phyloP scores from a whole-genome alignment of 2,329 filamentous ascomycete species.

The Calonectria hongkongensis region DNA sequence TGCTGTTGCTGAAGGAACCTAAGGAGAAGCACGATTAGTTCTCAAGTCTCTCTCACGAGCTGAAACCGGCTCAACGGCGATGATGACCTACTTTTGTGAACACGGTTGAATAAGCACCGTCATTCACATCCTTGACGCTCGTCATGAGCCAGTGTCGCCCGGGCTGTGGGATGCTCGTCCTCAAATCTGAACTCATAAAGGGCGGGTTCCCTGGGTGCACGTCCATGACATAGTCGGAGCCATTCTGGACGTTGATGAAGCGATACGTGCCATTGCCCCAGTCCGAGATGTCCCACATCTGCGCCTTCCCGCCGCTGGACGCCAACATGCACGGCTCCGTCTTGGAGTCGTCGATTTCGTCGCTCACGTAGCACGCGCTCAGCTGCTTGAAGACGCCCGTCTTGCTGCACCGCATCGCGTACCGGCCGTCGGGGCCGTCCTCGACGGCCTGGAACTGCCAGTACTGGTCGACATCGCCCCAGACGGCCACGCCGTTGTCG shows the following conservation, averaged over 20 bases:
- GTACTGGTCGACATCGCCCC: conserved; percentile 41
- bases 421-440: conserved; percentile 53
- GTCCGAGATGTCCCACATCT: conserved; percentile 59
- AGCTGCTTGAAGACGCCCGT: conserved; percentile 57
- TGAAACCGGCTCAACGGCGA: neutral
- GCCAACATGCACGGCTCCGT: conserved; percentile 57
- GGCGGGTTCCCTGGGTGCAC: conserved; percentile 57
- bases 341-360: conserved; percentile 51
- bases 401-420: conserved; percentile 56
- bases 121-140: conserved; percentile 55
- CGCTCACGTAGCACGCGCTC: conserved; percentile 52
- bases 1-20: conserved; percentile 31
- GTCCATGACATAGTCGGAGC: conserved; percentile 58
- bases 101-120: conserved; percentile 58
- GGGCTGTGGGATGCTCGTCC: conserved; percentile 50
- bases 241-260: conserved; percentile 58
- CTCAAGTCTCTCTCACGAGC: neutral
- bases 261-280: conserved; percentile 57
- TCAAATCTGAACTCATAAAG: conserved; percentile 56
- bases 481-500: conserved; percentile 50
- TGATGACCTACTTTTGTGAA: conserved; percentile 54
- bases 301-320: conserved; percentile 52
- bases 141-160: conserved; percentile 61
- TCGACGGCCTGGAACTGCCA: conserved; percentile 57
- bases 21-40: neutral